phyloP scores from a whole-genome alignment of 2,329 filamentous ascomycete species.

The Karstenula rhodostoma region DNA sequence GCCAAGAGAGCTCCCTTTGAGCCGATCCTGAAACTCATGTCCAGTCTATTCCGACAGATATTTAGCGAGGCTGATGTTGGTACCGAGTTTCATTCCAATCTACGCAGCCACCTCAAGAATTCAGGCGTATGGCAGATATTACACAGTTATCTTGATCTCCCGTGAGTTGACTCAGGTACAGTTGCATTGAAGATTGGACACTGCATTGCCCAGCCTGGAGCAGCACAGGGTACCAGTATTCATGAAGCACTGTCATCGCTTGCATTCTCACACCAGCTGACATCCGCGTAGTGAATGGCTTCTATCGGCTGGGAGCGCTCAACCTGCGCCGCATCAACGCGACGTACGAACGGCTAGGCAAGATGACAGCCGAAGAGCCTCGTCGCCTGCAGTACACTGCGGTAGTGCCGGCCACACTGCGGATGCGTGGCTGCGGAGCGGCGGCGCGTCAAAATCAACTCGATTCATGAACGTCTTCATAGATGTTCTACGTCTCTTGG shows the following conservation, averaged over 20 bases:
- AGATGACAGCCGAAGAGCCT: slow-evolving; percentile 29
- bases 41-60: slow-evolving; percentile 68
- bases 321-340: slow-evolving; percentile 36
- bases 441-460: slow-evolving; percentile 62
- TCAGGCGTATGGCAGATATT: slow-evolving; percentile 63
- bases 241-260: not conserved
- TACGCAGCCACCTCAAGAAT: slow-evolving; percentile 63
- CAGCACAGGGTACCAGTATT: too few species aligned
- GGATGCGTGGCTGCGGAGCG: slow-evolving; percentile 56
- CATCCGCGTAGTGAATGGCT: slow-evolving; percentile 64
- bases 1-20: slow-evolving; percentile 68
- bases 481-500: slow-evolving; percentile 83
- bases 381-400: slow-evolving; percentile 48
- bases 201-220: too few species aligned
- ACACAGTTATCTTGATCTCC: slow-evolving; percentile 66
- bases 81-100: slow-evolving; percentile 67
- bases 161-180: slow-evolving; percentile 31
- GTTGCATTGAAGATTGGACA: not conserved
- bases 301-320: slow-evolving; percentile 37
- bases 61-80: slow-evolving; percentile 70
- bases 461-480: slow-evolving; percentile 88
- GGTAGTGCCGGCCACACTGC: slow-evolving; percentile 48
- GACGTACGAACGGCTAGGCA: slow-evolving; percentile 27
- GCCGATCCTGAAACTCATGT: slow-evolving; percentile 67
- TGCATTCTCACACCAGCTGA: not conserved